Evolutionary conservation across 768 basidiomycete species (phyloP).

Genomic region (Phlebiopsis flavidoalba): DNA sequence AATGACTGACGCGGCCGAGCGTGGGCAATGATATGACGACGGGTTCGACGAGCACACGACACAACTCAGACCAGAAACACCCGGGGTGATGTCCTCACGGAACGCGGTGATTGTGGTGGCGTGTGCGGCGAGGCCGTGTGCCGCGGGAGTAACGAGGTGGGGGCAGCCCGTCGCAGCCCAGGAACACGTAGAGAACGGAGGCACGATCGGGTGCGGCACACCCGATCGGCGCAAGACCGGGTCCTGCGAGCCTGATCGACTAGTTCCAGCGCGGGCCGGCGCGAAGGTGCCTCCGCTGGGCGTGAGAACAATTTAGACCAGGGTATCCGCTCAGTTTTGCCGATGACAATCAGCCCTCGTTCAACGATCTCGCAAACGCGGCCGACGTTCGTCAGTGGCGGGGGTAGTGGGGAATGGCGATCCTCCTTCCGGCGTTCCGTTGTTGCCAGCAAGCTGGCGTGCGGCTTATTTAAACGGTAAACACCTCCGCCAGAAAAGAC

Average conservation of each 20-base stretch:
- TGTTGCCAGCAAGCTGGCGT: background rate
- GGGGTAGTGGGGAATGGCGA: background rate
- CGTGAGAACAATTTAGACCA: background rate
- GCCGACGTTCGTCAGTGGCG: slow-evolving; percentile 6
- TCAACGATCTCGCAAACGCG: background rate
- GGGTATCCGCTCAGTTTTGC: too few species aligned
- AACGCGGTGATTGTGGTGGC: background rate
- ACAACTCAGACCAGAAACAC: background rate
- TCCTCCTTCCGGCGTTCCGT: background rate
- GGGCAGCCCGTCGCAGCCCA: background rate
- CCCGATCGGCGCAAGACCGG: background rate
- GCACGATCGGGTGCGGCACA: background rate
- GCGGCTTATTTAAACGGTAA: background rate
- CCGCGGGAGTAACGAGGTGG: background rate
- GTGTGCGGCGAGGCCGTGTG: background rate
- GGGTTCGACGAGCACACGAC: background rate
- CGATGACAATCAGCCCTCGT: slow-evolving; percentile 1
- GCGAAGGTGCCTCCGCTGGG: too few species aligned
- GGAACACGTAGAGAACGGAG: too few species aligned
- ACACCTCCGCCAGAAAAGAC: background rate
- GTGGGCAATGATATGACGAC: too few species aligned
- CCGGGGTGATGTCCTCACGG: background rate
- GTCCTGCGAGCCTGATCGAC: background rate
- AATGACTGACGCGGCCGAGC: too few species aligned
- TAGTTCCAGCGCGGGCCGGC: background rate